Evolutionary conservation across 2,329 filamentous ascomycete species (phyloP).

Genomic region (Albophoma yamanashiensis): DNA sequence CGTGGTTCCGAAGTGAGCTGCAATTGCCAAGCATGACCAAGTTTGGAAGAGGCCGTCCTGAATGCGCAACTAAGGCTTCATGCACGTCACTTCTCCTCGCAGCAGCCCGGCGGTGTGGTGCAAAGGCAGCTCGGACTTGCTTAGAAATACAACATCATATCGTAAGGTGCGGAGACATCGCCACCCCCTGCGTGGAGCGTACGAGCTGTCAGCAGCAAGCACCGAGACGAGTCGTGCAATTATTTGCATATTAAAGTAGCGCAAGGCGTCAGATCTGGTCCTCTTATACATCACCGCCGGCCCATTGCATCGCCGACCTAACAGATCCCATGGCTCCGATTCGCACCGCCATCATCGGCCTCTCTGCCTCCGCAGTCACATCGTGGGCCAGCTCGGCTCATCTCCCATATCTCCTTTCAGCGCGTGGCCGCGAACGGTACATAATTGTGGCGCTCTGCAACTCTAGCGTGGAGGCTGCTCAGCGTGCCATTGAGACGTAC

Average conservation of each 20-base stretch:
- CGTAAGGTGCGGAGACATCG: neutral
- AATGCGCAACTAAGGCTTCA: neutral
- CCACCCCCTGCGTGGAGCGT: neutral
- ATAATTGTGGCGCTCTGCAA: slow-evolving; percentile 42
- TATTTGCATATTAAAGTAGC: neutral
- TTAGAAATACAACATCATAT: neutral
- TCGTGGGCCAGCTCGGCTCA: slow-evolving; percentile 47
- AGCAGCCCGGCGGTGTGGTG: neutral
- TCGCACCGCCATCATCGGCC: slow-evolving; percentile 46
- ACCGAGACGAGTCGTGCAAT: neutral
- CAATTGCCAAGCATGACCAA: no score
- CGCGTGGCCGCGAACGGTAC: slow-evolving; percentile 29
- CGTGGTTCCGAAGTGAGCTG: neutral
- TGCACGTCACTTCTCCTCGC: neutral
- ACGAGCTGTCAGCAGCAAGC: neutral
- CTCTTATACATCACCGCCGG: neutral
- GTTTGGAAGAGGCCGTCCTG: no score
- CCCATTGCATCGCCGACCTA: neutral
- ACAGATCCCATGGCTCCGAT: slow-evolving; percentile 32
- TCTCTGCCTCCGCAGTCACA: slow-evolving; percentile 38
- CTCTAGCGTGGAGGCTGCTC: slow-evolving; percentile 32
- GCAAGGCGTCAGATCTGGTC: no score
- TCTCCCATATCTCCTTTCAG: slow-evolving; percentile 46
- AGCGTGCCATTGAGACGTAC: slow-evolving; percentile 30
- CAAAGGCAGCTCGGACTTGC: neutral